phyloP scores from a whole-genome alignment of 1,139 yeast species.

The Hansenula sp. region DNA sequence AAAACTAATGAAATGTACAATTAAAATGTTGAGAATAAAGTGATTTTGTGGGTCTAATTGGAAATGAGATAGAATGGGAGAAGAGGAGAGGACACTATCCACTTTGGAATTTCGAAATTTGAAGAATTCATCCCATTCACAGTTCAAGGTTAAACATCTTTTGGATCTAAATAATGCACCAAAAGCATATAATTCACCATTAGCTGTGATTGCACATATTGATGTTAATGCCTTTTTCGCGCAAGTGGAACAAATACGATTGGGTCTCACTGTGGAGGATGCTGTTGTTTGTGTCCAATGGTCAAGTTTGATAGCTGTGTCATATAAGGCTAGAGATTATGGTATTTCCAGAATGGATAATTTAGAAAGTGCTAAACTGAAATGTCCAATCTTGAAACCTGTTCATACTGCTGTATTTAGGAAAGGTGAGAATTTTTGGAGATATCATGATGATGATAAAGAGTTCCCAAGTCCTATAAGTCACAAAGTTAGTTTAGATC shows the following conservation, averaged over 20 bases:
- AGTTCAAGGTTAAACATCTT: slow-evolving; percentile 45
- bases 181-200: slow-evolving; percentile 55
- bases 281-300: slow-evolving; percentile 97
- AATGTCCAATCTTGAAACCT: slow-evolving; percentile 71
- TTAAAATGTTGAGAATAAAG: no score
- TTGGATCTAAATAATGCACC: slow-evolving; percentile 40
- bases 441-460: slow-evolving; percentile 46
- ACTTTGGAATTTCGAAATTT: not conserved
- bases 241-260: slow-evolving; percentile 82
- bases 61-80: no score
- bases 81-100: no score
- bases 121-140: slow-evolving; percentile 18
- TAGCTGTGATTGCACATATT: slow-evolving; percentile 80
- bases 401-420: slow-evolving; percentile 95
- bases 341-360: slow-evolving; percentile 82
- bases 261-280: slow-evolving; percentile 58
- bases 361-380: slow-evolving; percentile 58
- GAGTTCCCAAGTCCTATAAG: slow-evolving; percentile 38
- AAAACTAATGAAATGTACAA: no score
- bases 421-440: slow-evolving; percentile 84
- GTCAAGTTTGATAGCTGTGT: slow-evolving; percentile 84
- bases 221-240: slow-evolving; percentile 96
- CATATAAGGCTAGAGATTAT: slow-evolving; percentile 80
- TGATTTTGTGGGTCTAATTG: no score
- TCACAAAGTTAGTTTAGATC: slow-evolving; percentile 87